Conservation (phyloP, 352 stramenopile species). For the Aphanomyces invadans region DNA sequence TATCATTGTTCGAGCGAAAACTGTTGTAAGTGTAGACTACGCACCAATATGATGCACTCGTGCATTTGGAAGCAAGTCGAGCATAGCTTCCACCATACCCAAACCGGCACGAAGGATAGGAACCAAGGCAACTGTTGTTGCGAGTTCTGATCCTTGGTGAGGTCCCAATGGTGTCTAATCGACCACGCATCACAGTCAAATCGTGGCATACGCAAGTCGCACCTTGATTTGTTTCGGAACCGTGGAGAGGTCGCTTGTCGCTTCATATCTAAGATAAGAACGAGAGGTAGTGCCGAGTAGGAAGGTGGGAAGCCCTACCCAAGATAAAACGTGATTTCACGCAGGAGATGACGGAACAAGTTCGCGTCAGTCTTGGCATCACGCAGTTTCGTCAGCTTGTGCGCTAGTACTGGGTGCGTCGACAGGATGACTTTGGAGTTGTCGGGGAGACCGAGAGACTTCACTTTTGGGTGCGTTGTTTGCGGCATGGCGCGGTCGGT, state of each 20-base stretch:
- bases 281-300: not conserved
- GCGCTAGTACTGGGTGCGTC: conserved; percentile 86
- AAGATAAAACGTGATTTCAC: conserved; percentile 97
- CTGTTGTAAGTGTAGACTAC: conserved; percentile 28
- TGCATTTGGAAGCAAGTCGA: conserved; percentile 94
- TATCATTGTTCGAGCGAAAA: not conserved
- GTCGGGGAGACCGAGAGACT: conserved; percentile 45
- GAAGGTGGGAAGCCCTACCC: conserved; percentile 53
- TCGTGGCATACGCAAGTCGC: not conserved
- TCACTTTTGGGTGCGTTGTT: conserved; percentile 14
- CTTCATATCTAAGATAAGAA: conserved; percentile 51
- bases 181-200: not conserved
- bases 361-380: conserved; percentile 87
- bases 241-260: conserved; percentile 59
- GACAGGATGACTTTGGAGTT: conserved; percentile 78
- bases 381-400: conserved; percentile 97
- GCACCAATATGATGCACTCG: conserved; percentile 96
- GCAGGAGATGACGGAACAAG: conserved; percentile 92
- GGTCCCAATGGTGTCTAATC: conserved; percentile 60
- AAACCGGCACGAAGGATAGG: conserved; percentile 93
- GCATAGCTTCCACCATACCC: conserved; percentile 91
- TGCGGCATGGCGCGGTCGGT: not conserved
- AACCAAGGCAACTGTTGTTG: conserved; percentile 90
- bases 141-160: conserved; percentile 82
- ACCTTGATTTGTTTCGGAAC: conserved; percentile 69